A percentile compares a stretch with the other conserved stretches of the same genome.
These are phyloP conservation scores for Cryomyces minteri DNA, from an alignment of 495 filamentous ascomycete genomes.

Conservation along the genomic window DNA sequence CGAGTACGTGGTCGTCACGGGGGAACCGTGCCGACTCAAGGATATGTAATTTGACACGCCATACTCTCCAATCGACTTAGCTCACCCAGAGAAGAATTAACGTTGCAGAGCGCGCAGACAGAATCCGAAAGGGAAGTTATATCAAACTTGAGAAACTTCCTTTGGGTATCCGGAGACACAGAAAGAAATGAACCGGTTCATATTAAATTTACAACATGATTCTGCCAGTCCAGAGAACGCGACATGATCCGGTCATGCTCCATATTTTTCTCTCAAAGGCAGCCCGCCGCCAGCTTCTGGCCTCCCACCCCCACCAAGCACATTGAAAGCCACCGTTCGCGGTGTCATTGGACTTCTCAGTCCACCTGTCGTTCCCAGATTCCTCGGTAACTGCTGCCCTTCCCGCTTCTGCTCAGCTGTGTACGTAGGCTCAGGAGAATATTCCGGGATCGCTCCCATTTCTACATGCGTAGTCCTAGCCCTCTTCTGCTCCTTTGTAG, in stretches of 20 bases:
- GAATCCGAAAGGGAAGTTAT: too few relatives aligned
- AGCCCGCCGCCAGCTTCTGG: not conserved
- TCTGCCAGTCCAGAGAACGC: too few relatives aligned
- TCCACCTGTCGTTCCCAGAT: constrained; percentile 14
- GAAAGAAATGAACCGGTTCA: too few relatives aligned
- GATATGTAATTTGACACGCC: too few relatives aligned
- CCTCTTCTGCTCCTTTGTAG: constrained; percentile 11
- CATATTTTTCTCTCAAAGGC: not conserved
- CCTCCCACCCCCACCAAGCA: constrained; percentile 9
- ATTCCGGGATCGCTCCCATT: constrained; percentile 10
- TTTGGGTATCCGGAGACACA: constrained; percentile 10
- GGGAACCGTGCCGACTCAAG: too few relatives aligned
- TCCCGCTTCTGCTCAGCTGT: constrained; percentile 20
- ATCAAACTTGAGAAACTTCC: too few relatives aligned
- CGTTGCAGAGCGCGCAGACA: too few relatives aligned
- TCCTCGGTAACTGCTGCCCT: constrained; percentile 13
- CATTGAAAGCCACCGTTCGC: constrained; percentile 22
- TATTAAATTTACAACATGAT: too few relatives aligned
- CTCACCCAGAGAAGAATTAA: too few relatives aligned
- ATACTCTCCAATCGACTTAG: too few relatives aligned
- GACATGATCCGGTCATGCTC: too few relatives aligned
- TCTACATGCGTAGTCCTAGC: constrained; percentile 7
- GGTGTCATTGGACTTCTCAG: constrained; percentile 20
- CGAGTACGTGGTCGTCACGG: too few relatives aligned
- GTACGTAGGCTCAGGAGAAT: not conserved